These are phyloP conservation scores for Gossypium schwendimanii DNA, from an alignment of 441 rosid genomes.

Conservation along the genomic window DNA sequence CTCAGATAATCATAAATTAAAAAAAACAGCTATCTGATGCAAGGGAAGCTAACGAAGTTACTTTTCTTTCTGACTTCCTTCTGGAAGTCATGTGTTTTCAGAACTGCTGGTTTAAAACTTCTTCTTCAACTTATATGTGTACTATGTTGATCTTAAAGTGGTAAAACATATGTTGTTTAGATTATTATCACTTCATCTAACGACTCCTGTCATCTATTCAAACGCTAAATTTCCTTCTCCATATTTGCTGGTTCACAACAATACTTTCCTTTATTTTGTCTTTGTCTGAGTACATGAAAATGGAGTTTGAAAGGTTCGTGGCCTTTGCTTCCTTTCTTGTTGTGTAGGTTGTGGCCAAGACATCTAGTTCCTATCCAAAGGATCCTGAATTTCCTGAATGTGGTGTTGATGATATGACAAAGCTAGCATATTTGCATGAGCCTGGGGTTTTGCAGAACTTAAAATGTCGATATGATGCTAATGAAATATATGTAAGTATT, in stretches of 20 bases:
- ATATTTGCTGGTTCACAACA: neutral
- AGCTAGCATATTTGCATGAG: constrained; percentile 86
- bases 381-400: constrained; percentile 78
- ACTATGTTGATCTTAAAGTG: neutral
- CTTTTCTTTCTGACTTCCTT: neutral
- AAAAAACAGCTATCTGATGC: neutral
- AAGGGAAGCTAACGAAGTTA: neutral
- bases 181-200: neutral
- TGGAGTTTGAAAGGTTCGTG: neutral
- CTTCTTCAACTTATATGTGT: neutral
- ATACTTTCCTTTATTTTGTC: neutral
- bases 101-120: neutral
- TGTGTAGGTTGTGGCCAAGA: constrained; percentile 56
- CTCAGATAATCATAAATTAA: neutral
- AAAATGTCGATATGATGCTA: constrained; percentile 47
- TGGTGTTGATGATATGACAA: constrained; percentile 96
- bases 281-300: neutral
- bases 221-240: neutral
- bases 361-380: constrained; percentile 50
- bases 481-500: constrained; percentile 84
- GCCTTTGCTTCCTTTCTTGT: neutral
- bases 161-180: neutral
- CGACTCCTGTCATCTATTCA: neutral
- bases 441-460: constrained; percentile 87
- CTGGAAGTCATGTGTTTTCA: neutral